Evolutionary conservation across 2,329 filamentous ascomycete species (phyloP), one percentile per base, ranked within the genome.

Genomic region (Dactylellina parvicollis): DNA sequence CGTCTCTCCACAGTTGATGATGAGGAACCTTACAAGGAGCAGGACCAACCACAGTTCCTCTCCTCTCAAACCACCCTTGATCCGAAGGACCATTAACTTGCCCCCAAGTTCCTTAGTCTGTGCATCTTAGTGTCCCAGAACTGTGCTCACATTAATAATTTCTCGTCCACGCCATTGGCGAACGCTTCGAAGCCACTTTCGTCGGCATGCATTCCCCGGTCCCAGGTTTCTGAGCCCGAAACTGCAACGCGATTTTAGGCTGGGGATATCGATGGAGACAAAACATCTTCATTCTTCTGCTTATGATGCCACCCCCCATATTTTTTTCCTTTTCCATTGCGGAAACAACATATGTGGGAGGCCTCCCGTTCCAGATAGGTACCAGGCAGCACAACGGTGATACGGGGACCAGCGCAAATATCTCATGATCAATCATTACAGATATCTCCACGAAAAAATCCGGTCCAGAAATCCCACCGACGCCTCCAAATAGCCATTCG

Each of bases 121-220:
- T 64, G 57, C 66, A 64, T 71, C 20, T 64, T 52, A 64, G 18
- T 50, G 36, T n/a, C 50, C 57, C 26, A 72, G 40, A 59, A 54
- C 36, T 56, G 49, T 49, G 34, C 46, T 59, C 49, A 61, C 55
- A 54, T 56, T 56, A 47, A 61, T 65, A 65, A 49, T 54, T 32
- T 32, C 44, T 16, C 47, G 36, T 50, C 40, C 36, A 22, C 52
- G 24, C 57, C 57, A 71, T 62, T 71, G 66, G 66, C 32, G 50
- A 64, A 42, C 40, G 40, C 49, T 18, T 54, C 46, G 32, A 60
- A 60, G 54, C 54, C 67, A 54, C 60, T 44, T 60, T 66, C 54
- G 38, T 61, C 57, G 69, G 57, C 54, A 49, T 73, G 54, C 69
- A 73, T 73, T 65, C 69, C 69, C 69, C 69, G 69, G 69, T 60